Evolutionary conservation across 2,329 filamentous ascomycete genomes (phyloP).

Genomic region (Fusarium protoensiforme): DNA sequence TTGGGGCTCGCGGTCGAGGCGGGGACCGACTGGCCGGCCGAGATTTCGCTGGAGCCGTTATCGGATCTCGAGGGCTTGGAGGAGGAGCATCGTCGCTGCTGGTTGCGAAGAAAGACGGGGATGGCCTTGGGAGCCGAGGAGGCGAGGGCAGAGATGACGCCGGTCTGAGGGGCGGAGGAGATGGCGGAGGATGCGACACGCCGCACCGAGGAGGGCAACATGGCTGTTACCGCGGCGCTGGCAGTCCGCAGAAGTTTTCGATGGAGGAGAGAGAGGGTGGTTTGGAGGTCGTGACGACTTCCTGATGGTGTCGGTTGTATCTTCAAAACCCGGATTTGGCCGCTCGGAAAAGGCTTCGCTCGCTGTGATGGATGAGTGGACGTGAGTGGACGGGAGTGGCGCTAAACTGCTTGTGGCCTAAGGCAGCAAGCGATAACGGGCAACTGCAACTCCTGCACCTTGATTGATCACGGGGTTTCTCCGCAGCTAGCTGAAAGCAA

Average conservation of each 20-base stretch:
- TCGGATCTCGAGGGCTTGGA: slow-evolving; percentile 72
- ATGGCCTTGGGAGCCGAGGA: slow-evolving; percentile 54
- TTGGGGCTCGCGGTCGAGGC: slow-evolving; percentile 57
- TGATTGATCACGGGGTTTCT: slow-evolving; percentile 37
- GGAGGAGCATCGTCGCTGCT: slow-evolving; percentile 68
- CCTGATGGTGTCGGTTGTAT: slow-evolving; percentile 49
- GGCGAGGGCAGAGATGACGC: slow-evolving; percentile 55
- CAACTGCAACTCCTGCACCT: slow-evolving; percentile 18
- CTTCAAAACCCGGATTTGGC: slow-evolving; percentile 52
- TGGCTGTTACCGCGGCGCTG: slow-evolving; percentile 48
- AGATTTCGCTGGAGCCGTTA: slow-evolving; percentile 63
- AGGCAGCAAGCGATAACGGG: slow-evolving; percentile 47
- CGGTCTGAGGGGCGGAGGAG: slow-evolving; percentile 57
- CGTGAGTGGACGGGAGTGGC: slow-evolving; percentile 24
- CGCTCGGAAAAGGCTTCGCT: slow-evolving; percentile 50
- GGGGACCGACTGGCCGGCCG: slow-evolving; percentile 61
- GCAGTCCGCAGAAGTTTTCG: slow-evolving; percentile 25
- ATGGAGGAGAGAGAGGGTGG: slow-evolving; percentile 30
- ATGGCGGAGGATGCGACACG: slow-evolving; percentile 62
- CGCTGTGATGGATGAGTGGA: slow-evolving; percentile 24
- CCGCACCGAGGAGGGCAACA: slow-evolving; percentile 68
- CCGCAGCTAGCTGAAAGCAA: slow-evolving; percentile 25
- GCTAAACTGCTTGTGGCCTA: slow-evolving; percentile 49
- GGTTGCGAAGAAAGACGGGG: slow-evolving; percentile 52
- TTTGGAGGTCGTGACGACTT: slow-evolving; percentile 43